These are phyloP conservation scores for Heritiera littoralis DNA, from an alignment of 345 rosid genomes.

Conservation along the genomic window DNA sequence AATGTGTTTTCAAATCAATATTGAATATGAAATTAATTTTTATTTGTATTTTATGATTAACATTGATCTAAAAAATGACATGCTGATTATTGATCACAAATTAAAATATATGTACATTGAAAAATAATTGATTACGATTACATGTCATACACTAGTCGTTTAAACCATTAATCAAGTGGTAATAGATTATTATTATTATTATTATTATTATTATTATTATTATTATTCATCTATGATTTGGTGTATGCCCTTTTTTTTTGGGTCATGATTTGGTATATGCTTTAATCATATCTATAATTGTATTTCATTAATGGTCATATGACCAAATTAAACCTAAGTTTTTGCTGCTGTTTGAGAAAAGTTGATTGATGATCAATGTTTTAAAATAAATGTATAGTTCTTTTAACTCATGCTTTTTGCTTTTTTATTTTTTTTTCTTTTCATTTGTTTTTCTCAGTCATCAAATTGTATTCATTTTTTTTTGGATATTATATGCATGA, in stretches of 20 bases:
- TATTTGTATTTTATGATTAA: too few relatives aligned
- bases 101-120: neutral
- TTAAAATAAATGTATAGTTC: neutral
- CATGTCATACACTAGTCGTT: constrained; percentile 22
- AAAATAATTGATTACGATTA: neutral
- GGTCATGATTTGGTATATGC: constrained; percentile 12
- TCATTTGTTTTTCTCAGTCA: neutral
- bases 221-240: too few relatives aligned
- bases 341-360: neutral
- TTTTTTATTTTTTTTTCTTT: neutral
- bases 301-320: neutral
- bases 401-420: neutral
- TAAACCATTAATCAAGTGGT: constrained; percentile 9
- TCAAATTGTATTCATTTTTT: neutral
- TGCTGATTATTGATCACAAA: neutral
- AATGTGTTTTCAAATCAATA: too few relatives aligned
- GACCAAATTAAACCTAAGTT: neutral
- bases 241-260: too few relatives aligned
- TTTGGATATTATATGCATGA: too few relatives aligned
- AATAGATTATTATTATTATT: neutral
- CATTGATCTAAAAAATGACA: neutral
- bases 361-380: neutral
- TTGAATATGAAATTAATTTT: too few relatives aligned
- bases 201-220: neutral
- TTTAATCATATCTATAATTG: neutral